Base-by-base conservation (phyloP, 495 filamentous ascomycete genomes). In the Patellaria atrata region DNA sequence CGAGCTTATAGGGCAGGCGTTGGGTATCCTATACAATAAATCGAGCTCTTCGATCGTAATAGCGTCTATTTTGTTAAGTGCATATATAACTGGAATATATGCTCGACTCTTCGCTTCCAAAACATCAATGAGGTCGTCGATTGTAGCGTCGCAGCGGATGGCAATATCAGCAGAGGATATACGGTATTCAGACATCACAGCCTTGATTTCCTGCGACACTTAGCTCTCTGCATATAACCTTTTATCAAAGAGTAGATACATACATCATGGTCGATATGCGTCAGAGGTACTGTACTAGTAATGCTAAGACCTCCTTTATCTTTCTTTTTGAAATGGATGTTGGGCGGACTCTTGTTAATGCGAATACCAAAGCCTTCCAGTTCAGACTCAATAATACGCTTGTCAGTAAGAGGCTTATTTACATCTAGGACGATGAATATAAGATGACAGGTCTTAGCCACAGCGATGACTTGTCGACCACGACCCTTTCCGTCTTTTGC, bases 371-470 rank as follows among this genome's bases (percentile, higher is more conserved):
- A 97, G 19, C 89, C 87, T 52, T 97, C 89, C 54, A 97, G 60
- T 63, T 97, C 89, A n/a, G 71, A 69, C 60, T 97, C 89, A 50
- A 97, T 97, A 33, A 97, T 70, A 44, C 81, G 77, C 65, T 97
- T 97, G 61, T 97, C 89, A 23, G 86, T 89, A 48, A 97, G 57
- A 18, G 89, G 91, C 62, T 97, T 96, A 64, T 96, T 94, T 48
- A 97, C 89, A 58, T 97, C 89, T 19, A 97, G 68, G 26, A 97
- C 87, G 52, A 97, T 96, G 62, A 96, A 96, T 44, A 97, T 97
- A 35, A 97, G 63, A 65, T 97, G 81, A 63, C 89, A 97, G 23
- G 87, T 96, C 67, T 96, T 96, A 32, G 91, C 85, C 33, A 97
- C 89, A 12, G 89, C 87, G 67, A 97, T 97, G 46, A 97, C 89